Base-by-base conservation (phyloP, 345 rosid species). In the Hibiscus trionum region DNA sequence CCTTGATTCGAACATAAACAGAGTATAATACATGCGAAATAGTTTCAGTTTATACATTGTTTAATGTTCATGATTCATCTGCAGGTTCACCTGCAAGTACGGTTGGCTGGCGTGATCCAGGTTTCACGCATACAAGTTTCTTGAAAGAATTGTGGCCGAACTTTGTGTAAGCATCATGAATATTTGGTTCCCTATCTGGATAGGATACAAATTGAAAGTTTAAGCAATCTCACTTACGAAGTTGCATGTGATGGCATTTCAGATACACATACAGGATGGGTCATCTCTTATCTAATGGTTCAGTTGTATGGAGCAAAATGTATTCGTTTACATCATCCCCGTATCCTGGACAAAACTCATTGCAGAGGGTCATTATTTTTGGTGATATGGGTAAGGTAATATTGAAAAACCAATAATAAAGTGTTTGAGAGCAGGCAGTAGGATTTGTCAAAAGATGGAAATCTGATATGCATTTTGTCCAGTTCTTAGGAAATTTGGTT, bases 331-430 rank as follows among this genome's bases (percentile, higher is more conserved):
- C 74, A 75, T 84, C 95, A 27, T 84, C 96, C 10, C 97, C 98
- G 69, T 91, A 72, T 82, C 98, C 97, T 46, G 97, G 98, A 73
- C 96, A 94, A 78, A 86, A 91, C 75, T 91, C 97, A 0, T 74
- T 90, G 69, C 98, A 94, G 71, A 88, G 86, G 47, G 87, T 94
- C 67, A 80, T 90, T 49, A 77, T 94, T 70, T 91, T 90, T 42
- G 97, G 97, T 69, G 98, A 90, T 82, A 90, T 94, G 92, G 93
- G 97, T 4, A 91, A 88, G 90, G 97, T 91, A 84, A 52, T 19
- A 6, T 56, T 26, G 7, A 44, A 66, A 31, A 64, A 55, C 67
- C 64, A 11, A 58, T 59, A 9, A 19, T 53, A 58, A 63, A n/a
- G 14, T 66, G 57, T 67, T 21, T n/a, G 60, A n/a, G 21, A 15